Evolutionary conservation across 1,284 basidiomycete species (phyloP), one percentile per base, ranked within the genome.

Genomic region (Ganoderma sinense): DNA sequence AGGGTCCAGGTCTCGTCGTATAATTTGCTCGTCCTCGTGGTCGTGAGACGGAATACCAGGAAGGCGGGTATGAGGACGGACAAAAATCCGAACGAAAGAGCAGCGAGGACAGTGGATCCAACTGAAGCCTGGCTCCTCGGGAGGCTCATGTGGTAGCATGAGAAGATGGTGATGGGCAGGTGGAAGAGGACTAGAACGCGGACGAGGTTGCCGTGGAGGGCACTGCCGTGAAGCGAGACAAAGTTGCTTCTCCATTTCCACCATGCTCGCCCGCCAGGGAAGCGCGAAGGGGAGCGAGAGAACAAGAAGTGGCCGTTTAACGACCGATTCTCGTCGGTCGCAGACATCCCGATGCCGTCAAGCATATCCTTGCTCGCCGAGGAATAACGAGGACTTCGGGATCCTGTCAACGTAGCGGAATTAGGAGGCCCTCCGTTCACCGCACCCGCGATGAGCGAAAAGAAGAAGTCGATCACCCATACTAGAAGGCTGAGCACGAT

Each of bases 1-100:
- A 99, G 85, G 0, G 96, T 97, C 73, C 94, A 88, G 13, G 96
- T 96, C 79, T 97, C 96, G 74, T 97, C 96, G 80, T 98, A 99
- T 4, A 99, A 87, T 79, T 98, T 97, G 78, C 91, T 92, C 8
- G 94, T 96, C 11, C 93, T 89, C 0, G 93, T 96, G 67, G 90
- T 85, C 41, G 89, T 89, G 58, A 99, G 89, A 41, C 93, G 90
- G 70, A 91, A 83, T 67, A 97, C 85, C 23, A 98, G 84, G 66
- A 91, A 86, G 11, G 88, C 84, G 1, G 97, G 97, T 36, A 96
- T 82, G 20, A 93, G 79, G 62, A 98, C 85, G 1, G 93, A 95
- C 75, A 99, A 87, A 71, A 96, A 81, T 23, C 89, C 86, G 76
- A 98, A 94, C 0, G 93, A 90, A 48, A 97, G 77, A 0, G 85